A percentile compares a stretch with the other conserved stretches of the same genome.
Evolutionary conservation across 768 basidiomycete species (phyloP).

Genomic region (Mycena capillaripes): DNA sequence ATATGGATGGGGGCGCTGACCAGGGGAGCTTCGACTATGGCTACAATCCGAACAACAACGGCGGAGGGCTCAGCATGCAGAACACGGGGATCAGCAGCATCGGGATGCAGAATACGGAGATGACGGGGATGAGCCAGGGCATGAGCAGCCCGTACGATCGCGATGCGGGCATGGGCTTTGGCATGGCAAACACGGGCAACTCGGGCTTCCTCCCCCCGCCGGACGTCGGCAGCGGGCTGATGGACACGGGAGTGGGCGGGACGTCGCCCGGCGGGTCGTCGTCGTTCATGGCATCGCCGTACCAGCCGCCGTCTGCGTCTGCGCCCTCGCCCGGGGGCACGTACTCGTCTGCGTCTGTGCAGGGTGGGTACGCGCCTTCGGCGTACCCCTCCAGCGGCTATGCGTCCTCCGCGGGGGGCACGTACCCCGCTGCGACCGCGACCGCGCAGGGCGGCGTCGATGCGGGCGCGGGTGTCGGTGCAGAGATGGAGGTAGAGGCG

Average conservation of each 20-base stretch:
- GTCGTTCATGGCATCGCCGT: not conserved
- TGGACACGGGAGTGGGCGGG: slow-evolving; percentile 14
- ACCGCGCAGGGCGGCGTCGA: not conserved
- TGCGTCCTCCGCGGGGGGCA: not conserved
- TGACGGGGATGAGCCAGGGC: not conserved
- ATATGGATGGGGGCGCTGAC: not conserved
- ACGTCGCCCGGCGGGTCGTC: not conserved
- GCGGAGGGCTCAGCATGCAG: slow-evolving; percentile 12
- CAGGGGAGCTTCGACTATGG: not conserved
- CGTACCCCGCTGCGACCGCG: not conserved
- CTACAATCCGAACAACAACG: too few species aligned
- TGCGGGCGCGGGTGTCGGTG: too few species aligned
- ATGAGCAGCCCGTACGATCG: not conserved
- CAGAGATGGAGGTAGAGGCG: not conserved
- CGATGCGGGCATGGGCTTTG: too few species aligned
- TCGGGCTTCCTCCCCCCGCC: not conserved
- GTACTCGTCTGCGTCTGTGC: not conserved
- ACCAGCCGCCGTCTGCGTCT: not conserved
- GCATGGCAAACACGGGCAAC: too few species aligned
- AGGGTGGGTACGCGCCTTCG: slow-evolving; percentile 2
- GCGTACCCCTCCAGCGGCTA: not conserved
- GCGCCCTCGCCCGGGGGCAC: not conserved
- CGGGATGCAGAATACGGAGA: slow-evolving; percentile 27
- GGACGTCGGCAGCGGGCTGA: slow-evolving; percentile 20
- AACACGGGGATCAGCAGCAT: slow-evolving; percentile 19